Evolutionary conservation across 805 yeast species (phyloP).

Genomic region (Candida sanyiensis): DNA sequence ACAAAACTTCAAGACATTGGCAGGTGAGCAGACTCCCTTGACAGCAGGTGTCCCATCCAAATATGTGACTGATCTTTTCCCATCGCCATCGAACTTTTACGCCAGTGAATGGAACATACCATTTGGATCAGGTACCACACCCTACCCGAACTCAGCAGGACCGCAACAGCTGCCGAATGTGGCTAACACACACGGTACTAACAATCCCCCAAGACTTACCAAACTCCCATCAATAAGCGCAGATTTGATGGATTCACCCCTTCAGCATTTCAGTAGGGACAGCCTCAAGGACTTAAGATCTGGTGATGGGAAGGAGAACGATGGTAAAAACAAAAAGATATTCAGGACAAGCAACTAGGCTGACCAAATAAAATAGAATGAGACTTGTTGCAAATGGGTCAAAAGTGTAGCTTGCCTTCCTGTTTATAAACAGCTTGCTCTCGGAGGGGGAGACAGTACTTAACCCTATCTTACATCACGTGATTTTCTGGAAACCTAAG

Average conservation of each 20-base stretch:
- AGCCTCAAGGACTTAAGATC: conserved; percentile 2
- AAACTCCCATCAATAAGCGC: conserved; percentile 9
- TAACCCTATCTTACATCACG: background rate
- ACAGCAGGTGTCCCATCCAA: conserved; percentile 65
- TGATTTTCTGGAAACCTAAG: background rate
- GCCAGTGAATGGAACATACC: conserved; percentile 53
- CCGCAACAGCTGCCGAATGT: conserved; percentile 19
- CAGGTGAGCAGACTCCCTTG: conserved; percentile 65
- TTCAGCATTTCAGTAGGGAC: conserved; percentile 13
- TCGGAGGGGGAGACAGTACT: too few species aligned
- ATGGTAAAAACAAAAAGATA: conserved; percentile 8
- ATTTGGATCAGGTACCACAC: conserved; percentile 37
- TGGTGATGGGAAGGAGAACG: background rate
- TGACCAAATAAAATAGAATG: background rate
- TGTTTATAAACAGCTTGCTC: too few species aligned
- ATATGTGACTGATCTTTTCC: conserved; percentile 66
- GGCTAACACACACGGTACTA: background rate
- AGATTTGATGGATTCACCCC: conserved; percentile 16
- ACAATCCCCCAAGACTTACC: conserved; percentile 7
- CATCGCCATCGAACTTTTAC: conserved; percentile 76
- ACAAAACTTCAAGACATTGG: conserved; percentile 19
- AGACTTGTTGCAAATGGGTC: too few species aligned
- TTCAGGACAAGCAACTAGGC: too few species aligned
- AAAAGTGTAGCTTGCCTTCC: too few species aligned
- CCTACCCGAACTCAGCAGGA: conserved; percentile 30